Percentiles rank a stretch among this genome's conserved stretches.
These are phyloP conservation scores for Diaporthe sp. DNA, from an alignment of 2,329 filamentous ascomycete species.

Conservation along the genomic window DNA sequence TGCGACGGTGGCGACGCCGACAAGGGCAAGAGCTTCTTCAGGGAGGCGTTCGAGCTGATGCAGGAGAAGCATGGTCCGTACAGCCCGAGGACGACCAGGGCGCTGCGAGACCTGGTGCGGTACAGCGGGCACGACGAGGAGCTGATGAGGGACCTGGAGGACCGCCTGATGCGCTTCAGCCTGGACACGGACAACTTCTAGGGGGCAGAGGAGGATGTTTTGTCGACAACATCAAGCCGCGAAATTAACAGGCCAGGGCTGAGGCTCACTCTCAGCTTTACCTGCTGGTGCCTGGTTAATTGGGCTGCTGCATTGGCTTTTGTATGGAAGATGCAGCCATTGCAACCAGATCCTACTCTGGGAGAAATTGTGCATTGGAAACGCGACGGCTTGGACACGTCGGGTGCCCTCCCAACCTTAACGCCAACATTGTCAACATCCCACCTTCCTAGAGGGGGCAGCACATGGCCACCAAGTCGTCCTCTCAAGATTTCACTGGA, in stretches of 20 bases:
- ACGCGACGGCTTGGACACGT: neutral
- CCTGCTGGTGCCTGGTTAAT: neutral
- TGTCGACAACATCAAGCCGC: neutral
- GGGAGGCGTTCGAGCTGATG: conserved; percentile 35
- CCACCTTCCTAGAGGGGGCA: neutral
- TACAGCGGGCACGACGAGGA: conserved; percentile 26
- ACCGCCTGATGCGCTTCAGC: conserved; percentile 16
- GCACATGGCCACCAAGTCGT: too few relatives aligned
- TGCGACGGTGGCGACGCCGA: conserved; percentile 28
- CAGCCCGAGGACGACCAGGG: conserved; percentile 34
- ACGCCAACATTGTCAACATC: neutral
- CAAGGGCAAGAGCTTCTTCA: conserved; percentile 17
- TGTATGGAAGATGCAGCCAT: neutral
- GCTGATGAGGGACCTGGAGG: conserved; percentile 25
- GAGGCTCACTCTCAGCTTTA: neutral
- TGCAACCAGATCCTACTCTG: neutral
- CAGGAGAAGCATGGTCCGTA: conserved; percentile 28
- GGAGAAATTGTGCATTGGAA: too few relatives aligned
- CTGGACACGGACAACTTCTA: conserved; percentile 20
- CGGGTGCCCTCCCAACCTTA: neutral
- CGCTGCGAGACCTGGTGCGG: conserved; percentile 23
- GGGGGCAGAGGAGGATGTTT: neutral
- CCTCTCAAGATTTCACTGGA: too few relatives aligned
- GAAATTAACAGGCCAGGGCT: neutral
- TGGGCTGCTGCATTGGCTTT: neutral